Evolutionary conservation across 768 basidiomycete species (phyloP).

Genomic region (Tulasnella sp.): DNA sequence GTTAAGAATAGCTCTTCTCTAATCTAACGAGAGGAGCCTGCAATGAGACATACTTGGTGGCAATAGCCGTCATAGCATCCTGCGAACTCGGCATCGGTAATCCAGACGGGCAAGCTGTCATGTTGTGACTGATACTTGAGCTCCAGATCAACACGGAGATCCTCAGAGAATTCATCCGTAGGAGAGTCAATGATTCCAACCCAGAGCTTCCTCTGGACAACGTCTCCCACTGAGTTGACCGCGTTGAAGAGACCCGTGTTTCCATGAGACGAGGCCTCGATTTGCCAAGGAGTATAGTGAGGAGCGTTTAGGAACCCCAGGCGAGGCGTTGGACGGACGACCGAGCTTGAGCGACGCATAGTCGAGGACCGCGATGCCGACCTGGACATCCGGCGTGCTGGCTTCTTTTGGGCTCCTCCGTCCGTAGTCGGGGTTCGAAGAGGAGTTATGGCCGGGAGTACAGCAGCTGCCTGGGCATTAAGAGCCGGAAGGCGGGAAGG

Average conservation of each 20-base stretch:
- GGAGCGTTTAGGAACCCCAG: slow-evolving; percentile 34
- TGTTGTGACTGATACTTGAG: slow-evolving; percentile 49
- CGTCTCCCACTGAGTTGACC: slow-evolving; percentile 60
- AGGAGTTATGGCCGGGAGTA: background rate
- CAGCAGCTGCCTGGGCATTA: slow-evolving; percentile 39
- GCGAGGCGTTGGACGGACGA: slow-evolving; percentile 37
- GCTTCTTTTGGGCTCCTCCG: background rate
- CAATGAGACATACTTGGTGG: slow-evolving; percentile 61
- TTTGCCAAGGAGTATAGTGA: slow-evolving; percentile 48
- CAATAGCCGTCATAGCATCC: slow-evolving; percentile 86
- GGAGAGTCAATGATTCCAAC: slow-evolving; percentile 76
- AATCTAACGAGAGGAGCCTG: slow-evolving; percentile 5
- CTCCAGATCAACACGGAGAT: slow-evolving; percentile 61
- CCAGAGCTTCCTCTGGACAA: slow-evolving; percentile 58
- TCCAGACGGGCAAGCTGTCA: slow-evolving; percentile 68
- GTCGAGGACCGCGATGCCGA: slow-evolving; percentile 59
- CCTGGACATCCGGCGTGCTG: slow-evolving; percentile 35
- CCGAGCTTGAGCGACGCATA: slow-evolving; percentile 50
- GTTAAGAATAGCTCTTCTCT: background rate
- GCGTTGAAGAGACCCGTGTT: slow-evolving; percentile 88
- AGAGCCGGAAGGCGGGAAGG: slow-evolving; percentile 53
- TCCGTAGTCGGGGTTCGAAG: background rate
- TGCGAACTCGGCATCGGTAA: slow-evolving; percentile 65
- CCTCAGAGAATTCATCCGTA: slow-evolving; percentile 66
- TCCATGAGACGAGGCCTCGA: slow-evolving; percentile 68